Conservation (phyloP, 495 filamentous ascomycete species). For the Xylaria venustula region DNA sequence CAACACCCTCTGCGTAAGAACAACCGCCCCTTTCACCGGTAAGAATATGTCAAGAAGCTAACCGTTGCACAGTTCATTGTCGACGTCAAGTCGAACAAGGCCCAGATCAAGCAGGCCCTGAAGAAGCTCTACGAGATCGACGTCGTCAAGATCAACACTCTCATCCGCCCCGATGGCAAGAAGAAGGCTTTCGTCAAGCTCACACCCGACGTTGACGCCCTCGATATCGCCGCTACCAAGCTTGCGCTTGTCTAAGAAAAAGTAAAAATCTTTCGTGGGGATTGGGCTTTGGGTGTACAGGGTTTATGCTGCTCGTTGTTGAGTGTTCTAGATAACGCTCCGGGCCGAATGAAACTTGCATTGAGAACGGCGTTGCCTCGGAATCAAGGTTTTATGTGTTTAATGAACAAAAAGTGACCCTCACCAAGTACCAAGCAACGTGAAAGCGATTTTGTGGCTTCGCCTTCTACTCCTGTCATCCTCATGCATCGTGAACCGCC, state of each 20-base stretch:
- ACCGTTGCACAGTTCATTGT: constrained; percentile 70
- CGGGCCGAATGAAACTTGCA: constrained; percentile 28
- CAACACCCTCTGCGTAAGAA: constrained; percentile 78
- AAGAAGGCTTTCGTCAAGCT: constrained; percentile 99
- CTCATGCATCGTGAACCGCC: constrained; percentile 3
- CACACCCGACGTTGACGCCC: constrained; percentile 93
- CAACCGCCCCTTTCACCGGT: too few species aligned
- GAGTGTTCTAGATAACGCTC: constrained; percentile 14
- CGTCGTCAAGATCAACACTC: constrained; percentile 96
- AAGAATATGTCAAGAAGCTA: not conserved
- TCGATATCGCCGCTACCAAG: constrained; percentile 99
- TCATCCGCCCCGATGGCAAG: constrained; percentile 61
- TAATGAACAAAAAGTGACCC: constrained; percentile 32
- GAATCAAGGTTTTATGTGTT: constrained; percentile 28
- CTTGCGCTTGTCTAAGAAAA: constrained; percentile 89
- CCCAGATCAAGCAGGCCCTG: constrained; percentile 95
- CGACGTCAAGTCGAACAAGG: constrained; percentile 98
- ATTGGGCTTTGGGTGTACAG: constrained; percentile 16
- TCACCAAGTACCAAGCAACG: constrained; percentile 12
- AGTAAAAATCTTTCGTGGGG: constrained; percentile 8
- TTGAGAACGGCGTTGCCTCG: constrained; percentile 35
- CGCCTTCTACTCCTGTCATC: constrained; percentile 1
- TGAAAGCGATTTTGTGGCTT: constrained; percentile 9
- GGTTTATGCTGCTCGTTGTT: constrained; percentile 19
- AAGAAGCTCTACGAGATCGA: constrained; percentile 99